Evolutionary conservation across 1,139 yeast genomes (phyloP).

Genomic region (Geotrichum aggregatum): DNA sequence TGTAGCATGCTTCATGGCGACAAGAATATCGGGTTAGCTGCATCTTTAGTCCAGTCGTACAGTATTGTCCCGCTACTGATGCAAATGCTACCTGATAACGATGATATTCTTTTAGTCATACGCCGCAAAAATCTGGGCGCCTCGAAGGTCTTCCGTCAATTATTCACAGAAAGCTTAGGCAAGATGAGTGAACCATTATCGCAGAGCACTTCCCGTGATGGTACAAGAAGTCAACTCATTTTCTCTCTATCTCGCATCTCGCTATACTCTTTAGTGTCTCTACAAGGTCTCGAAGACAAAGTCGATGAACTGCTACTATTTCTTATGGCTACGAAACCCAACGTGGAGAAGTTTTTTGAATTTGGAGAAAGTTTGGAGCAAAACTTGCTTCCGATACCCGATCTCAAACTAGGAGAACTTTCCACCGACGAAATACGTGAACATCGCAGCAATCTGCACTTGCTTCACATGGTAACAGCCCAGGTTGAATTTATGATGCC

Average conservation of each 20-base stretch:
- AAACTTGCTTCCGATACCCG: constrained; percentile 4
- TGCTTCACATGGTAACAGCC: constrained; percentile 18
- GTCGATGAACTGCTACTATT: constrained; percentile 17
- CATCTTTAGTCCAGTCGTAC: constrained; percentile 16
- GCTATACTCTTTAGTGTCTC: constrained; percentile 22
- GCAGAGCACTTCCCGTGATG: not conserved
- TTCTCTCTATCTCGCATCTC: constrained; percentile 24
- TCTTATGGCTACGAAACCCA: constrained; percentile 7
- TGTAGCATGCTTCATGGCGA: constrained; percentile 19
- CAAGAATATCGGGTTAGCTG: constrained; percentile 22
- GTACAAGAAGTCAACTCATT: not conserved
- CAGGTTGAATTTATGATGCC: constrained; percentile 23
- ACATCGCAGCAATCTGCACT: constrained; percentile 19
- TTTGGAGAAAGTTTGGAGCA: constrained; percentile 14
- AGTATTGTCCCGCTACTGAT: constrained; percentile 22
- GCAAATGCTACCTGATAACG: constrained; percentile 24
- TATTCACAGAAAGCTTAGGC: constrained; percentile 21
- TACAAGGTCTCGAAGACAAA: constrained; percentile 20
- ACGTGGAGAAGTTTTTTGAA: constrained; percentile 9
- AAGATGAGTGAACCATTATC: constrained; percentile 15
- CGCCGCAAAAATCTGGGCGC: constrained; percentile 10
- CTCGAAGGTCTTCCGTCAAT: constrained; percentile 18
- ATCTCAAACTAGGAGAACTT: constrained; percentile 7
- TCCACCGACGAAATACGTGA: constrained; percentile 2
- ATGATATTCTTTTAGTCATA: constrained; percentile 22